phyloP scores from a whole-genome alignment of 148 eudicot species.

The Chenopodium album region DNA sequence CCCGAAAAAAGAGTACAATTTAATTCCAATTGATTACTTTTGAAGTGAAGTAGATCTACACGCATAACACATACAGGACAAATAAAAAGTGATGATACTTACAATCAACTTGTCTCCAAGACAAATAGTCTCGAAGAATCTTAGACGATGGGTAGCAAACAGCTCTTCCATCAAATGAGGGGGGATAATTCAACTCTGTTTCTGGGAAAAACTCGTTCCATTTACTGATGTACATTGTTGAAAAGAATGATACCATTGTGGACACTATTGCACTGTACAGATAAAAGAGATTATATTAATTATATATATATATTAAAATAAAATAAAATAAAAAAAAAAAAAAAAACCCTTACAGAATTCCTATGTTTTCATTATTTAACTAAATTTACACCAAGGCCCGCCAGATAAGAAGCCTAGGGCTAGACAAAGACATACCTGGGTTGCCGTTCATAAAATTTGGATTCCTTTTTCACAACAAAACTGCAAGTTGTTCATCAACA shows the following conservation, averaged over 20 bases:
- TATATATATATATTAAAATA: not conserved
- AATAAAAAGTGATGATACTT: conserved; percentile 27
- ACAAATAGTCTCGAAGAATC: conserved; percentile 76
- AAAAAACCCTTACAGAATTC: not conserved
- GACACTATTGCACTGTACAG: conserved; percentile 73
- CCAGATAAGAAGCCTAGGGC: not conserved
- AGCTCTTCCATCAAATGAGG: conserved; percentile 87
- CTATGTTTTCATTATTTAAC: not conserved
- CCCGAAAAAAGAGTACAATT: not conserved
- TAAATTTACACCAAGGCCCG: not conserved
- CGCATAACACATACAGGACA: not conserved
- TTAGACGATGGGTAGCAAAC: conserved; percentile 75
- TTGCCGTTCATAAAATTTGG: conserved; percentile 56
- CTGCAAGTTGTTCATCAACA: conserved; percentile 30
- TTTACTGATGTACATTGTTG: conserved; percentile 58
- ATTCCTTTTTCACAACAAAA: conserved; percentile 64
- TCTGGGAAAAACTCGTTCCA: conserved; percentile 72
- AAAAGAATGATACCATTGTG: conserved; percentile 65
- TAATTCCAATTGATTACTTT: not conserved
- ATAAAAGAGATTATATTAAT: not conserved
- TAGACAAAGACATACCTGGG: conserved; percentile 44
- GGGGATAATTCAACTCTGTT: conserved; percentile 57
- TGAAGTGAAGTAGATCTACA: not conserved
- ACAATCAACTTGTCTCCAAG: conserved; percentile 99
- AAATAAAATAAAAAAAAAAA: too few relatives aligned